Base-by-base conservation (phyloP, 1,284 basidiomycete species). In the Moesziomyces sp. region DNA sequence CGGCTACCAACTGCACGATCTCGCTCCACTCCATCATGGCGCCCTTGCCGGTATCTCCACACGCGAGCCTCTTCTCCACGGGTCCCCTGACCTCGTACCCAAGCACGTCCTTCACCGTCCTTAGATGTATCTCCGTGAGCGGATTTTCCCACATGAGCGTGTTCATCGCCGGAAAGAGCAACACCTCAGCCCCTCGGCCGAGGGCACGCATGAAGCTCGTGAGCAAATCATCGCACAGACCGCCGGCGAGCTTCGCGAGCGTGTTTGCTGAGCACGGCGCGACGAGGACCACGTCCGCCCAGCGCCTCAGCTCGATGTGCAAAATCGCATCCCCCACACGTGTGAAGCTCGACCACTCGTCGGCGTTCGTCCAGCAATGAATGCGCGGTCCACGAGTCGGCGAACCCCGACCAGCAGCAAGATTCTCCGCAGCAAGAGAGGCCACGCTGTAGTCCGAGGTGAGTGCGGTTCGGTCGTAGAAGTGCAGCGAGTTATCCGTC, bases 81-180 rank as follows among this genome's bases (percentile, higher is more conserved):
- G 95, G 96, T 0, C 95, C 94, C 3, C 91, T 86, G 9, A 98
- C 88, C 42, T 89, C 85, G 81, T 97, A 97, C 2, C 89, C 88
- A 11, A 97, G 88, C 46, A 91, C 88, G 1, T 94, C 90, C 19
- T 86, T 87, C 1, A 94, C 87, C 35, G 91, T 80, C 11, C 88
- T 87, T 23, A 97, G 83, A 78, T 99, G 96, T 64, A 90, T 88
- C 3, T 88, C 88, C 0, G 96, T 98, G 38, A 98, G 87, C n/a
- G 94, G 93, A 81, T 99, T 94, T 70, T 92, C 88, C 83, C 92
- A 98, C 96, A 99, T 98, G 73, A 93, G 87, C 6, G 95, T 98
- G 84, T 99, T 99, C 96, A 98, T 99, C 0, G 97, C 96, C 3
- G 96, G 97, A 79, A 95, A 98, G 34, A 98, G 85, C 77, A 91